These are phyloP conservation scores for Prunus yedoensis DNA, from an alignment of 331 rosid genomes.

Conservation along the genomic window DNA sequence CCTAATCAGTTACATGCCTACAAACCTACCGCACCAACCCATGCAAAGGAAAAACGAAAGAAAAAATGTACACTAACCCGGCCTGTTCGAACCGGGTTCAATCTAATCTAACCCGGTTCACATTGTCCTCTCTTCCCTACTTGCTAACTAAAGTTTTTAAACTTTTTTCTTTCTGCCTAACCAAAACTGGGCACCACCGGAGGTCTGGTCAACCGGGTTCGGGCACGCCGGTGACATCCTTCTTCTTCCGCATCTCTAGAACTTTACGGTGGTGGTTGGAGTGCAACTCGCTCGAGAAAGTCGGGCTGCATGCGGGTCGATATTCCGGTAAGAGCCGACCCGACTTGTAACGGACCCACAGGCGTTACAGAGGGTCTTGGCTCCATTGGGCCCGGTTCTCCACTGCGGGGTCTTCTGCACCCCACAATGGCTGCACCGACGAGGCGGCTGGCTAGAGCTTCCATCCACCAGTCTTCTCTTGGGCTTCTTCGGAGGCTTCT, in stretches of 20 bases:
- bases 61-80: constrained; percentile 55
- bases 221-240: constrained; percentile 34
- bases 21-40: constrained; percentile 58
- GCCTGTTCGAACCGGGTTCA: constrained; percentile 44
- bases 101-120: constrained; percentile 11
- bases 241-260: constrained; percentile 88
- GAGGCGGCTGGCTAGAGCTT: constrained; percentile 36
- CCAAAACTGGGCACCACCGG: constrained; percentile 54
- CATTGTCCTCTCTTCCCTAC: constrained; percentile 18
- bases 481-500: constrained; percentile 35
- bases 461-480: constrained; percentile 32
- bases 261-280: constrained; percentile 97
- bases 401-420: constrained; percentile 98
- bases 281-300: constrained; percentile 74
- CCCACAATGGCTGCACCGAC: constrained; percentile 94
- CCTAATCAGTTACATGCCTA: constrained; percentile 47
- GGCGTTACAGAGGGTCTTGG: constrained; percentile 81
- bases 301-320: constrained; percentile 97
- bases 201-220: constrained; percentile 28
- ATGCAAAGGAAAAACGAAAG: constrained; percentile 3
- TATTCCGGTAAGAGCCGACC: constrained; percentile 92
- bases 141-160: constrained; percentile 21
- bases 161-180: not conserved
- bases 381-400: constrained; percentile 90
- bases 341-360: constrained; percentile 94